Evolutionary conservation across 139 green algal species (phyloP), one percentile per base, ranked within the genome.

Genomic region (Trebouxia sp.): DNA sequence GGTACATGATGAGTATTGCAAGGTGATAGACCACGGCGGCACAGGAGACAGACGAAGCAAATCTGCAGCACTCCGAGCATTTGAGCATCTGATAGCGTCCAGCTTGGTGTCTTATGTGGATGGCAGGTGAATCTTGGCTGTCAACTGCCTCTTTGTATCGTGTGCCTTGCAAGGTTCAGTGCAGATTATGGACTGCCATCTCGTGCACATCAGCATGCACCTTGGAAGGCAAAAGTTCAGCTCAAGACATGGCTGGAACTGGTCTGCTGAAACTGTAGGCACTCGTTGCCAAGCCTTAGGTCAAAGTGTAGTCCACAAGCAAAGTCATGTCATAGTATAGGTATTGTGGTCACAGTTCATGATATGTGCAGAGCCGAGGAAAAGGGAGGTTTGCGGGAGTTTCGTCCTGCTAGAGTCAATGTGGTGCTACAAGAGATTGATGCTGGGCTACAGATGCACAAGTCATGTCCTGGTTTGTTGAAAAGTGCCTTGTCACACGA

Each of bases 41-140:
- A 80, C 86, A 42, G 55, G 32, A 45, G 88, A 92, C 66, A 70
- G 47, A 1, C 87, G 86, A 76, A 50, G 22, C 24, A 72, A 50
- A n/a, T 32, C 39, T 20, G 85, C 85, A 1, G 90, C 84, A 5
- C 77, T 76, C 55, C 84, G 86, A 42, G 90, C 88, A 28, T 93
- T 91, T 39, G 83, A 90, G 79, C 76, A 84, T n/a, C 80, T 94
- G 30, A 50, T 91, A 9, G 32, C 65, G 1, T 42, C 45, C 45
- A 78, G 79, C 0, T 79, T 94, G 15, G 12, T 93, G 20, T 45
- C 48, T 4, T 85, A 82, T 42, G 77, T 79, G 0, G 85, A 83
- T 43, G 39, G 42, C 69, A 55, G 69, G 69, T 53, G 30, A 5
- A n/a, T 50, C 0, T 51, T 45, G 8, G 6, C 20, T 58, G 2